Conservation (phyloP, 345 rosid genomes). For the Lepidium didymum region DNA sequence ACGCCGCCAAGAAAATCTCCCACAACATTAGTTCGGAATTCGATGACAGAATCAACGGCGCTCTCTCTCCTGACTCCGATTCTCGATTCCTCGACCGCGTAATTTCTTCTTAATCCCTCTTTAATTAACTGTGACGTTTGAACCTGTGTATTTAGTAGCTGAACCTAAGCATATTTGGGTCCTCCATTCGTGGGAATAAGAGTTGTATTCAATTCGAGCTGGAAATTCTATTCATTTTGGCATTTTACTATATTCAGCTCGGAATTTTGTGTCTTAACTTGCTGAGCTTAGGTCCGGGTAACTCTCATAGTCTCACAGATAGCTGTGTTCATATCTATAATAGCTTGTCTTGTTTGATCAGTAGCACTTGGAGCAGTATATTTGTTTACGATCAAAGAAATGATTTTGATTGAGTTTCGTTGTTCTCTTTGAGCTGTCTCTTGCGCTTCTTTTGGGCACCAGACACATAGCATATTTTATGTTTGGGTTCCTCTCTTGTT, state of each 20-base stretch:
- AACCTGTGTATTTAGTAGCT: background rate
- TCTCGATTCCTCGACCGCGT: slow-evolving; percentile 81
- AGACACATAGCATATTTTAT: background rate
- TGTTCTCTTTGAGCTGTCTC: background rate
- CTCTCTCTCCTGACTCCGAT: slow-evolving; percentile 46
- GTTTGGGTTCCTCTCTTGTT: background rate
- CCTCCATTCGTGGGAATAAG: background rate
- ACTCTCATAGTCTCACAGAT: slow-evolving; percentile 16
- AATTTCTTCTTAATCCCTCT: background rate
- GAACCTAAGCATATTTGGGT: background rate
- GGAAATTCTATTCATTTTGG: background rate
- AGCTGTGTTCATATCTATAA: background rate
- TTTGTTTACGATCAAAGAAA: background rate
- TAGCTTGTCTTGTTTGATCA: background rate
- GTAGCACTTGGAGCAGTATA: background rate
- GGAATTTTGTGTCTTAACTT: background rate
- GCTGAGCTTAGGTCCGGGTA: background rate
- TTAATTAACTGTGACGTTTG: background rate
- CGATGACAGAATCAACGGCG: slow-evolving; percentile 53
- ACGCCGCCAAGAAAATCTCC: slow-evolving; percentile 28
- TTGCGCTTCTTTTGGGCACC: background rate
- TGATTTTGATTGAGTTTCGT: background rate
- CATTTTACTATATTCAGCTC: background rate
- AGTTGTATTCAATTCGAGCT: background rate
- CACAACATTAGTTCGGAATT: slow-evolving; percentile 41